Percentiles rank a stretch among this genome's conserved stretches.
Evolutionary conservation across 495 filamentous ascomycete species (phyloP).

Genomic region (Penicillium silybi): DNA sequence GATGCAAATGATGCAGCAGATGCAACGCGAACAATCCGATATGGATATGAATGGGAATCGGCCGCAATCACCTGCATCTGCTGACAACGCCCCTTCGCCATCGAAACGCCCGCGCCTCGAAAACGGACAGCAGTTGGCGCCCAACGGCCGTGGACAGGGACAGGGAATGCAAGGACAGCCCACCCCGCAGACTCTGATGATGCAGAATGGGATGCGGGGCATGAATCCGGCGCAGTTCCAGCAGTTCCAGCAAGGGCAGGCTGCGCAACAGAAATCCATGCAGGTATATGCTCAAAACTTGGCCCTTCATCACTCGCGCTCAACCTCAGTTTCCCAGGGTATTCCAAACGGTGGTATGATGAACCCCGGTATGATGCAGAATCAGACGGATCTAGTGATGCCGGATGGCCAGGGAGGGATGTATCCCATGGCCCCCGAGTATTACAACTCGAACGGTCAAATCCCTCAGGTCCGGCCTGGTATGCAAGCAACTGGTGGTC

Average conservation of each 20-base stretch:
- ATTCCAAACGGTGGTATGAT: slow-evolving; percentile 63
- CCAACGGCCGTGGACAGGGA: slow-evolving; percentile 69
- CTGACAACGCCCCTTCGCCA: slow-evolving; percentile 87
- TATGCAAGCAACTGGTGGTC: slow-evolving; percentile 48
- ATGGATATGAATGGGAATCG: slow-evolving; percentile 83
- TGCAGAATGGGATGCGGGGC: slow-evolving; percentile 69
- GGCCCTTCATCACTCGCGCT: slow-evolving; percentile 67
- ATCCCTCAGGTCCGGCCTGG: slow-evolving; percentile 54
- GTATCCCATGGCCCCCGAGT: slow-evolving; percentile 54
- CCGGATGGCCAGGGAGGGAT: slow-evolving; percentile 56
- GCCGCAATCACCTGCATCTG: slow-evolving; percentile 74
- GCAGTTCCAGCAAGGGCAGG: slow-evolving; percentile 61
- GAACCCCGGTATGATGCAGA: slow-evolving; percentile 53
- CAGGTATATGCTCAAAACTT: slow-evolving; percentile 82
- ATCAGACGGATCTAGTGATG: slow-evolving; percentile 80
- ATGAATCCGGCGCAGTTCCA: slow-evolving; percentile 76
- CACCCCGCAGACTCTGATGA: slow-evolving; percentile 60
- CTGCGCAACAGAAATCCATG: slow-evolving; percentile 73
- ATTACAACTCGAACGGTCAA: slow-evolving; percentile 60
- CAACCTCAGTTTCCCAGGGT: slow-evolving; percentile 60
- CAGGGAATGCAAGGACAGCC: slow-evolving; percentile 70
- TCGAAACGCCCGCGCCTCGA: slow-evolving; percentile 90
- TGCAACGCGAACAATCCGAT: slow-evolving; percentile 81
- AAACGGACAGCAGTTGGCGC: slow-evolving; percentile 73
- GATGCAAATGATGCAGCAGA: slow-evolving; percentile 62